Evolutionary conservation across 2,329 filamentous ascomycete genomes (phyloP).

Genomic region (Diaporthe citriasiana): DNA sequence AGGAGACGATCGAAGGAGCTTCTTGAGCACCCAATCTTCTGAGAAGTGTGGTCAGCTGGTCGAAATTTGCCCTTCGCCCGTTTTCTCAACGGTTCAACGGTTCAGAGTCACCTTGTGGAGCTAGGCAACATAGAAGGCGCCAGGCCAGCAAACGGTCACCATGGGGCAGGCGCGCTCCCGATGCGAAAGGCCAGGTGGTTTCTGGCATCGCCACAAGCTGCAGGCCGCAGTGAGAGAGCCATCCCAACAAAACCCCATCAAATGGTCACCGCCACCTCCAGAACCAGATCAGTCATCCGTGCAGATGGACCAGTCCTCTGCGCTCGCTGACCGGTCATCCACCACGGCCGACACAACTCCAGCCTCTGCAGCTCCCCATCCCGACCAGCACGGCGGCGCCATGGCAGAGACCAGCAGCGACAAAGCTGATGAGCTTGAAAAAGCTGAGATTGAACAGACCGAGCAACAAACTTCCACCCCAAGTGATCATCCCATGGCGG

Average conservation of each 20-base stretch:
- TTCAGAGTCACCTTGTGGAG: neutral
- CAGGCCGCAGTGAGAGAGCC: neutral
- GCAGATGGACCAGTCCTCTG: neutral
- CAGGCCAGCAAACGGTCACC: neutral
- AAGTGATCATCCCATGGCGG: neutral
- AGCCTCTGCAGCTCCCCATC: neutral
- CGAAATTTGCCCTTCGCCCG: neutral
- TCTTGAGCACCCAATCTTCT: neutral
- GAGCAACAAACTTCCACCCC: neutral
- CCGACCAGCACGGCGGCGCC: neutral
- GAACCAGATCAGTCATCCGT: neutral
- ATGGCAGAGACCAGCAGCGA: neutral
- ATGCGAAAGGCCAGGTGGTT: neutral
- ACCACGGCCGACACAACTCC: neutral
- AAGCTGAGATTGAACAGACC: neutral
- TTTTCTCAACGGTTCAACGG: neutral
- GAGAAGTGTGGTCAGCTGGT: neutral
- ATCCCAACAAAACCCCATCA: neutral
- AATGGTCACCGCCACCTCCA: neutral
- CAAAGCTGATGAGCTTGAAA: neutral
- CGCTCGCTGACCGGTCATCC: neutral
- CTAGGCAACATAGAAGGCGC: neutral
- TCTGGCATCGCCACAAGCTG: neutral
- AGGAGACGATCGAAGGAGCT: neutral
- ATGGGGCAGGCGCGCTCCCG: conserved; percentile 25